Base-by-base conservation (phyloP, 768 basidiomycete species). In the Crucibulum laeve region DNA sequence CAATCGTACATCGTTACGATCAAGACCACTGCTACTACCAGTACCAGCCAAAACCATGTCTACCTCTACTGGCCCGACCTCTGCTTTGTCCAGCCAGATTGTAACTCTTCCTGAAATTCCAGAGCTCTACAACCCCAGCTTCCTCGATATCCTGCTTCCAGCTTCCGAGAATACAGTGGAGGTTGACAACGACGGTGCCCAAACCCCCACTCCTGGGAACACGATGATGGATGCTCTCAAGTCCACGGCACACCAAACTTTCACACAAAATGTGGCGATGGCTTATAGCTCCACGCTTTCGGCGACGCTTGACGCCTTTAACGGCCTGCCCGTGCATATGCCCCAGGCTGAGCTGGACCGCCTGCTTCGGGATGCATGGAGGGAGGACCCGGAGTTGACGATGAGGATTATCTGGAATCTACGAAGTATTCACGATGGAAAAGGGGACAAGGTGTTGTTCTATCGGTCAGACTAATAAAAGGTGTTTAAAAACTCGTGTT, bases 361-460 rank as follows among this genome's bases (percentile, higher is more conserved):
- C 0, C 54, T 67, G 36, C 69, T 87, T 1, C 52, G 56, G 0
- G 62, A 69, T 4, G 70, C 82, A 2, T 88, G 84, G 84, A 57
- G 53, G 21, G 76, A 80, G 45, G 78, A 85, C 52, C 63, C 82
- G 0, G 48, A 55, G 5, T 50, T 80, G n/a, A 83, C 84, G 1
- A 67, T 87, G 26, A 69, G 71, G 25, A 64, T 87, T 44, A 82
- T 89, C 47, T 87, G 83, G 80, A 77, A 80, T 45, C 53, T 74
- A 37, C 60, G 84, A 23, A 84, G 80, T 26, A 86, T 89, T 23
- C 82, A 83, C 44, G 80, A 87, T 33, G 84, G 86, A 0, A 83
- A 81, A 52, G 63, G 70, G 4, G 76, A 79, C 36, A 79, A 72
- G 47, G 77, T 80, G 44, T 57, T 61, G 0, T 87, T 87, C 53